A percentile compares a stretch with the other conserved stretches of the same genome.
phyloP scores from a whole-genome alignment of 1,284 basidiomycete genomes.

The Heterobasidion occidentale region DNA sequence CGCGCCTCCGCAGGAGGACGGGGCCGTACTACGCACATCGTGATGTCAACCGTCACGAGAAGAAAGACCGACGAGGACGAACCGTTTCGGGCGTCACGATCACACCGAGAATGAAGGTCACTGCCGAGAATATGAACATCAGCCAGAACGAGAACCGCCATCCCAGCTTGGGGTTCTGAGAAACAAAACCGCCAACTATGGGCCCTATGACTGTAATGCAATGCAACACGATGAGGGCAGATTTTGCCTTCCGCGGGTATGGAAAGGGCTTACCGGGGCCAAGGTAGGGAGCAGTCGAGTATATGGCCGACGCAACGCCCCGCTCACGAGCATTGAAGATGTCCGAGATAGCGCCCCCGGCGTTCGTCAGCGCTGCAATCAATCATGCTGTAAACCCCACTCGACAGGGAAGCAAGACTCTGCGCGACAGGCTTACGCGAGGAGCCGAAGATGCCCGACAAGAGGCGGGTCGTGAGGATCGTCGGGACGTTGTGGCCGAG shows the following conservation, averaged over 20 bases:
- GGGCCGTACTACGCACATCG: constrained; percentile 47
- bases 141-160: constrained; percentile 74
- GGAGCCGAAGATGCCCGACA: constrained; percentile 56
- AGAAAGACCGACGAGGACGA: constrained; percentile 3
- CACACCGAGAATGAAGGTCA: constrained; percentile 39
- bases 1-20: constrained; percentile 54
- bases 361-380: constrained; percentile 46
- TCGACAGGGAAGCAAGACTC: constrained; percentile 1
- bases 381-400: constrained; percentile 4
- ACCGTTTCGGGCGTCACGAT: constrained; percentile 45
- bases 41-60: not conserved
- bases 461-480: constrained; percentile 50
- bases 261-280: constrained; percentile 47
- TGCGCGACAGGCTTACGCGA: constrained; percentile 32
- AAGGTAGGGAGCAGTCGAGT: constrained; percentile 62
- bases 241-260: not conserved
- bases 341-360: constrained; percentile 54
- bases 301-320: constrained; percentile 51
- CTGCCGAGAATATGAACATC: constrained; percentile 48
- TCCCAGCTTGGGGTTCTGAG: constrained; percentile 34
- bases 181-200: constrained; percentile 57
- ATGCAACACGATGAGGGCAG: not conserved
- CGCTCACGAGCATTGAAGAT: constrained; percentile 53
- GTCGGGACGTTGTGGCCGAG: constrained; percentile 49
- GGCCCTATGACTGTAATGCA: constrained; percentile 43